phyloP scores from a whole-genome alignment of 192 early-diverging fungal species.

The Coemansia sp. region DNA sequence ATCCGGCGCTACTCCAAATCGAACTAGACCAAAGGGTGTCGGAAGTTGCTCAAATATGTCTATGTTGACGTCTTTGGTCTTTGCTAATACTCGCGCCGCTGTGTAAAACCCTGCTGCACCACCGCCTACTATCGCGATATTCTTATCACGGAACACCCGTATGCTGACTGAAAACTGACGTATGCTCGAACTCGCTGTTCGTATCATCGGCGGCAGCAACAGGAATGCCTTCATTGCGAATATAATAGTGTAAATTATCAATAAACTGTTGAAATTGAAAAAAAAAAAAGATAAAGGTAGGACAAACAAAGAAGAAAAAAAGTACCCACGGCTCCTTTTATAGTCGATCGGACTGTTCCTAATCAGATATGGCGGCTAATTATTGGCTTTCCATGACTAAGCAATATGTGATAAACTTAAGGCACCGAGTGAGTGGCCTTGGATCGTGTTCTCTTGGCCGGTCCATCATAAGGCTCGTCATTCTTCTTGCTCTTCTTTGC shows the following conservation, averaged over 20 bases:
- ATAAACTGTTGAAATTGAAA: neutral
- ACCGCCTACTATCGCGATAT: slow-evolving; percentile 74
- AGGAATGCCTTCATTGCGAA: neutral
- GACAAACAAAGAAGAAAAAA: neutral
- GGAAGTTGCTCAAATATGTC: slow-evolving; percentile 89
- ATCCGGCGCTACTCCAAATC: slow-evolving; percentile 96
- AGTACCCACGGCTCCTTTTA: neutral
- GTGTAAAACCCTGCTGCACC: slow-evolving; percentile 94
- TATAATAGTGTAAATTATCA: neutral
- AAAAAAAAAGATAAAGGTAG: neutral
- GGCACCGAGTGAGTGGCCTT: neutral
- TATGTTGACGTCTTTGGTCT: slow-evolving; percentile 54
- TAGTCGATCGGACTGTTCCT: too few relatives aligned
- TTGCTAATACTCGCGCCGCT: slow-evolving; percentile 75
- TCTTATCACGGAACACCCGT: neutral
- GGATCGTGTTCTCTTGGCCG: neutral
- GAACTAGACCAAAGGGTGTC: slow-evolving; percentile 86
- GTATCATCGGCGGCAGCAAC: neutral
- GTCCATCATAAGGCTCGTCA: neutral
- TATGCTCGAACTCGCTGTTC: neutral
- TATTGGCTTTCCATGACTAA: too few relatives aligned
- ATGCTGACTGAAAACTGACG: neutral
- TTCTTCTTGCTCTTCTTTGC: neutral
- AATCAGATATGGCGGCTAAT: too few relatives aligned
- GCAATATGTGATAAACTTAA: too few relatives aligned